Evolutionary conservation across 169 alveolate genomes (phyloP).

Genomic region (Cryptosporidium andersoni): DNA sequence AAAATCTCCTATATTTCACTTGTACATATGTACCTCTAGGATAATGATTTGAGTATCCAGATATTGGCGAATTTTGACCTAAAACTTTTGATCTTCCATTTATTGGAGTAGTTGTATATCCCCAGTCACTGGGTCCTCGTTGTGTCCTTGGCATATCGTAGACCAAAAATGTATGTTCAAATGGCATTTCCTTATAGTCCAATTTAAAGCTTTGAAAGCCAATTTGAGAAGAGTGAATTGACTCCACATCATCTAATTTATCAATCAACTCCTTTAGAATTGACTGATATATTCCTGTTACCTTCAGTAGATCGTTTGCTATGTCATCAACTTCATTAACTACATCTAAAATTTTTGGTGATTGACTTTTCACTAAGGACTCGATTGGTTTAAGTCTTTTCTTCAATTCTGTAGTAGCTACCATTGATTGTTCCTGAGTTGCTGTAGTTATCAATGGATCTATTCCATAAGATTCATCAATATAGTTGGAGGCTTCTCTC

Average conservation of each 20-base stretch:
- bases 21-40: constrained; percentile 86
- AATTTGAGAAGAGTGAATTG: constrained; percentile 78
- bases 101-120: constrained; percentile 84
- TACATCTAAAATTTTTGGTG: constrained; percentile 78
- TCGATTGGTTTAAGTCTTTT: constrained; percentile 86
- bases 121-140: constrained; percentile 86
- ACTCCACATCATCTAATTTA: constrained; percentile 79
- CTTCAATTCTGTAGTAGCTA: constrained; percentile 81
- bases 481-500: constrained; percentile 44
- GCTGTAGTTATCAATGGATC: constrained; percentile 81
- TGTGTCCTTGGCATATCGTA: constrained; percentile 82
- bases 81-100: constrained; percentile 80
- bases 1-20: constrained; percentile 81
- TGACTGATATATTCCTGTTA: constrained; percentile 74
- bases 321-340: constrained; percentile 74
- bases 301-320: constrained; percentile 74
- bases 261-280: constrained; percentile 80
- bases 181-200: constrained; percentile 81
- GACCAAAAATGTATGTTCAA: constrained; percentile 81
- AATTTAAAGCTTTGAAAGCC: constrained; percentile 80
- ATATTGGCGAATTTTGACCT: constrained; percentile 83
- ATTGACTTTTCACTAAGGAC: constrained; percentile 78
- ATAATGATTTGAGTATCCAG: constrained; percentile 76
- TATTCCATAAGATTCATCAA: constrained; percentile 87
- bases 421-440: constrained; percentile 83